Conservation (phyloP, 495 filamentous ascomycete species). For the Podospora pseudopauciseta region DNA sequence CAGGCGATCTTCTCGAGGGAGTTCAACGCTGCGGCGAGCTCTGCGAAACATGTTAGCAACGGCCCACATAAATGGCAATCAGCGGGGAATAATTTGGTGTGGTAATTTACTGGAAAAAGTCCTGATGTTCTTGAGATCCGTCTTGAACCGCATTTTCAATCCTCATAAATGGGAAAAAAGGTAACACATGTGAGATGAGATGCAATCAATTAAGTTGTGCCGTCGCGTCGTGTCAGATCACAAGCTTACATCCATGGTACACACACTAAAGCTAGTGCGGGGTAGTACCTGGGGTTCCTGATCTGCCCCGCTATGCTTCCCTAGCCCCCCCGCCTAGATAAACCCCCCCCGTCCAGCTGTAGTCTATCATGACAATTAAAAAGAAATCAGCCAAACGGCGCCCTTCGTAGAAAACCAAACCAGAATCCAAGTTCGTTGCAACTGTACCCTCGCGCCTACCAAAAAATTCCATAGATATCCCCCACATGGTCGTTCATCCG, state of each 20-base stretch:
- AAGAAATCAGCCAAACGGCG: too few species aligned
- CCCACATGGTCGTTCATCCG: not conserved
- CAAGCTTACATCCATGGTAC: not conserved
- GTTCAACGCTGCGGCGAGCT: slow-evolving; percentile 77
- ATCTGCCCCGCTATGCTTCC: not conserved
- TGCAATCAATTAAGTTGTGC: slow-evolving; percentile 2
- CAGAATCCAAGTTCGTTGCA: too few species aligned
- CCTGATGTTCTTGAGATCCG: slow-evolving; percentile 70
- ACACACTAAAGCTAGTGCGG: not conserved
- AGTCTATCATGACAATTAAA: too few species aligned
- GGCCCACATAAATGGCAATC: not conserved
- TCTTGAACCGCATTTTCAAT: slow-evolving; percentile 71
- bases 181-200: not conserved
- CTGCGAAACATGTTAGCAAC: slow-evolving; percentile 41
- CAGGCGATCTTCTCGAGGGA: slow-evolving; percentile 90
- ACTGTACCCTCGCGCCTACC: not conserved
- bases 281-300: not conserved
- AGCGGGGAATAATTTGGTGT: not conserved
- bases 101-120: slow-evolving; percentile 73
- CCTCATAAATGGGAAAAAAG: not conserved
- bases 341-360: too few species aligned
- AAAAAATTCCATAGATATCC: not conserved
- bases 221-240: slow-evolving; percentile 8
- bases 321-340: too few species aligned
- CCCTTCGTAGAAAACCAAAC: not conserved